A percentile compares a stretch with the other conserved stretches of the same genome.
Conservation (phyloP, 352 stramenopile species). For the Phytophthora ohioensis region DNA sequence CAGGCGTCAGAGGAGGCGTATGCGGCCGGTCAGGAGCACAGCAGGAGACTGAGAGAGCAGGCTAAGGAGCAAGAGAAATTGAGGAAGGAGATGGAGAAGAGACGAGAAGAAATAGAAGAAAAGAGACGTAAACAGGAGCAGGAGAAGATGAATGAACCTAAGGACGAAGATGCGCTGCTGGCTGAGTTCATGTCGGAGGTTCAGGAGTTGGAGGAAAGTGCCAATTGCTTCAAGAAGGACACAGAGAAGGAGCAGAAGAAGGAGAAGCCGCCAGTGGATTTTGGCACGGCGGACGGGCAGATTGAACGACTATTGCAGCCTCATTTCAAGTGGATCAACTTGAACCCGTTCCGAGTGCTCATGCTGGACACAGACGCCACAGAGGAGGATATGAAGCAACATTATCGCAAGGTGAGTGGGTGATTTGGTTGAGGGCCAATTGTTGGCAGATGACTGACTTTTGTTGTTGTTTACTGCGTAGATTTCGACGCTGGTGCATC, state of each 20-base stretch:
- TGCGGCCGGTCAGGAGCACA: slow-evolving; percentile 74
- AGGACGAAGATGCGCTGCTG: slow-evolving; percentile 71
- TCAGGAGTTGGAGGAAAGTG: slow-evolving; percentile 79
- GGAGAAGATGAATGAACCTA: slow-evolving; percentile 35
- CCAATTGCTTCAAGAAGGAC: slow-evolving; percentile 84
- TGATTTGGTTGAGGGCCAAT: neutral
- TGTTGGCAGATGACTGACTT: neutral
- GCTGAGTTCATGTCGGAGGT: slow-evolving; percentile 88
- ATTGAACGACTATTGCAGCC: slow-evolving; percentile 70
- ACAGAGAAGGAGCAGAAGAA: slow-evolving; percentile 40
- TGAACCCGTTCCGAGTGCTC: slow-evolving; percentile 90
- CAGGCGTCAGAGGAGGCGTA: slow-evolving; percentile 78
- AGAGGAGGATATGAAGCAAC: slow-evolving; percentile 92
- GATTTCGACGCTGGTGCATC: slow-evolving; percentile 91
- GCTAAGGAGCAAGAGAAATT: slow-evolving; percentile 54
- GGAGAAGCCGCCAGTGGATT: slow-evolving; percentile 70
- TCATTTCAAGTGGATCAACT: slow-evolving; percentile 88
- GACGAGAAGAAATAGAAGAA: neutral
- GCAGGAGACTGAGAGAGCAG: slow-evolving; percentile 60
- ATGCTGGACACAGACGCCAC: slow-evolving; percentile 89
- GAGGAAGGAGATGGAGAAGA: slow-evolving; percentile 49
- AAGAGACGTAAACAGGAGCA: slow-evolving; percentile 23
- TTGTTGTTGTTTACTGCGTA: slow-evolving; percentile 17
- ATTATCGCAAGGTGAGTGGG: slow-evolving; percentile 82
- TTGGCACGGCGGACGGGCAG: slow-evolving; percentile 73